Evolutionary conservation across 768 basidiomycete species (phyloP), one percentile per base, ranked within the genome.

Genomic region (Rhodotorula diobovata): DNA sequence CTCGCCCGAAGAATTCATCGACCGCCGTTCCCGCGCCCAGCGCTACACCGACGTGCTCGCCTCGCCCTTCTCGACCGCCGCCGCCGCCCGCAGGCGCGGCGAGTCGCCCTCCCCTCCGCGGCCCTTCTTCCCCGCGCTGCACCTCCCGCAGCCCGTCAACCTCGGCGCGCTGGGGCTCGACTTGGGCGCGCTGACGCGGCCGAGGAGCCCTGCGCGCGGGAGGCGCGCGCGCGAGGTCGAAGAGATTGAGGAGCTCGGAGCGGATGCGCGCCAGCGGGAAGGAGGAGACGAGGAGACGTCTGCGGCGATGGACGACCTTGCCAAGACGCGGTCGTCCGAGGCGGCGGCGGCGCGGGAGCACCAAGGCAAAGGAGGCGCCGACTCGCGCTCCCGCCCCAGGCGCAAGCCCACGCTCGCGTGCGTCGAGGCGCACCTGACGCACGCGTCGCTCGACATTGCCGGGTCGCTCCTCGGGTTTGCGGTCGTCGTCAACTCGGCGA

Each of bases 401-500:
- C 84, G 73, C 82, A 86, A 72, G 88, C 89, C 76, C 86, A 86
- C 72, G 70, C 84, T 67, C 1, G 81, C 85, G 25, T 78, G 76
- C 46, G 88, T 90, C 69, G 81, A 43, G 28, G 74, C 74, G 46
- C 89, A 91, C 79, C 80, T 90, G 37, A 84, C 84, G 68, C 88
- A 90, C 69, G 86, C 85, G 1, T 84, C 85, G 76, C 81, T 85
- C 63, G 89, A 94, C 77, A 82, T 93, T 23, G 84, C 87, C 30
- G 66, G 81, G 11, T 82, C 82, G 21, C 81, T 97, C 51, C 83
- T 95, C 41, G 89, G 90, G 0, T 87, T 95, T 77, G 93, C 94
- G 0, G 86, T 95, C 28, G 81, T 91, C 37, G 93, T 95, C 79
- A 97, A 97, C 80, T 86, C 91, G 14, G 78, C 70, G 4, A 76